phyloP scores from a whole-genome alignment of 768 basidiomycete species.

The Leucocoprinus sp. region DNA sequence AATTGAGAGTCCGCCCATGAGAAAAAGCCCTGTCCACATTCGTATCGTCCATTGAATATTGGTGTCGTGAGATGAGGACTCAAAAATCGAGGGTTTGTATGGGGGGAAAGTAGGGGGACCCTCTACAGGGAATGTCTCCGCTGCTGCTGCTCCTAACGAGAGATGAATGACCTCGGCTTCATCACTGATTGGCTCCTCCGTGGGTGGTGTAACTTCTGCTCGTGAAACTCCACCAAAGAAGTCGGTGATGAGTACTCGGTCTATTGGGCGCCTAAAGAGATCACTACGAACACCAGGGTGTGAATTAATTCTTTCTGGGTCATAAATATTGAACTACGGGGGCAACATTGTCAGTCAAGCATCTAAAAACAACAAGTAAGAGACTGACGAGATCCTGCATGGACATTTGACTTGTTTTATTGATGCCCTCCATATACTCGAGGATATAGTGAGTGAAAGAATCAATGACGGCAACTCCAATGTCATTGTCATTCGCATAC shows the following conservation, averaged over 20 bases:
- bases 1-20: not conserved
- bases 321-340: constrained; percentile 73
- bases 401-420: constrained; percentile 78
- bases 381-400: constrained; percentile 73
- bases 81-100: not conserved
- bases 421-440: constrained; percentile 84
- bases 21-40: not conserved
- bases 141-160: not conserved
- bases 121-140: not conserved
- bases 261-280: constrained; percentile 64
- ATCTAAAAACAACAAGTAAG: not conserved
- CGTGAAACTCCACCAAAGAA: constrained; percentile 87
- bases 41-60: not conserved
- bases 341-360: not conserved
- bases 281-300: constrained; percentile 86
- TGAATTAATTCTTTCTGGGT: constrained; percentile 67
- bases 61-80: not conserved
- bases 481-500: constrained; percentile 90
- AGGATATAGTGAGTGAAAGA: constrained; percentile 89
- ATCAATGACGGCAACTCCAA: constrained; percentile 95
- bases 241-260: constrained; percentile 61
- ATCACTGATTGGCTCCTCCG: not conserved
- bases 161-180: not conserved
- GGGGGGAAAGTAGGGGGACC: not conserved
- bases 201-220: constrained; percentile 47